A percentile compares a stretch with the other conserved stretches of the same genome.
Evolutionary conservation across 2,329 filamentous ascomycete species (phyloP).

Genomic region (Fusarium sp.): DNA sequence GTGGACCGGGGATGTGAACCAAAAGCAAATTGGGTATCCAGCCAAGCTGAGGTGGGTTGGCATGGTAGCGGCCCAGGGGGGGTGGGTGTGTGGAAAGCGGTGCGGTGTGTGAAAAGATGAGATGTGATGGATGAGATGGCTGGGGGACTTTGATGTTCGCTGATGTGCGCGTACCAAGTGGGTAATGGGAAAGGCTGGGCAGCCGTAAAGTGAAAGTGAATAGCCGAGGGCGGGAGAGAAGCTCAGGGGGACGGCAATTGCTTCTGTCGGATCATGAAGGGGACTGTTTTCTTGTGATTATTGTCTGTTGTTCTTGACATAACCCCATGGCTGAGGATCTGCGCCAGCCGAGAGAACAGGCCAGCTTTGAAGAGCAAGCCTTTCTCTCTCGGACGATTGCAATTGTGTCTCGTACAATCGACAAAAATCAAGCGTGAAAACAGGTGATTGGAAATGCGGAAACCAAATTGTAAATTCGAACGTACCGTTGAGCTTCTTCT

Average conservation of each 20-base stretch:
- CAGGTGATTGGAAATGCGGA: not conserved
- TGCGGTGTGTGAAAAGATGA: conserved; percentile 25
- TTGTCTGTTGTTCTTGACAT: conserved; percentile 20
- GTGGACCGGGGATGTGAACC: conserved; percentile 34
- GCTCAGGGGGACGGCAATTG: conserved; percentile 39
- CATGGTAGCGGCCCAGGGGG: conserved; percentile 35
- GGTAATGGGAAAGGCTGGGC: conserved; percentile 42
- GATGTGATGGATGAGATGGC: conserved; percentile 44
- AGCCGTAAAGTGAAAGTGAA: conserved; percentile 26
- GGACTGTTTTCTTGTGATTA: conserved; percentile 29
- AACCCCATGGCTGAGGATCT: conserved; percentile 25
- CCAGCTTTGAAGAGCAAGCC: not conserved
- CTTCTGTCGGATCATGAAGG: conserved; percentile 18
- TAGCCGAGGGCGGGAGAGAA: conserved; percentile 15
- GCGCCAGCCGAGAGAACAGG: conserved; percentile 9
- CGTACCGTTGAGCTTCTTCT: conserved; percentile 67
- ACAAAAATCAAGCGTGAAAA: conserved; percentile 3
- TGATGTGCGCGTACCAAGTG: conserved; percentile 44
- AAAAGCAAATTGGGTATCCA: conserved; percentile 48
- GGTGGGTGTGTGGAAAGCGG: conserved; percentile 35
- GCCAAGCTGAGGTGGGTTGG: conserved; percentile 42
- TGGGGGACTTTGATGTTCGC: conserved; percentile 38
- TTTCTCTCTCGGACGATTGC: conserved; percentile 9
- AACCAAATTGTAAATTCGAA: conserved; percentile 43
- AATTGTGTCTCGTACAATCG: conserved; percentile 5